Evolutionary conservation across 257 asterid species (phyloP).

Genomic region (Solanum boliviense): DNA sequence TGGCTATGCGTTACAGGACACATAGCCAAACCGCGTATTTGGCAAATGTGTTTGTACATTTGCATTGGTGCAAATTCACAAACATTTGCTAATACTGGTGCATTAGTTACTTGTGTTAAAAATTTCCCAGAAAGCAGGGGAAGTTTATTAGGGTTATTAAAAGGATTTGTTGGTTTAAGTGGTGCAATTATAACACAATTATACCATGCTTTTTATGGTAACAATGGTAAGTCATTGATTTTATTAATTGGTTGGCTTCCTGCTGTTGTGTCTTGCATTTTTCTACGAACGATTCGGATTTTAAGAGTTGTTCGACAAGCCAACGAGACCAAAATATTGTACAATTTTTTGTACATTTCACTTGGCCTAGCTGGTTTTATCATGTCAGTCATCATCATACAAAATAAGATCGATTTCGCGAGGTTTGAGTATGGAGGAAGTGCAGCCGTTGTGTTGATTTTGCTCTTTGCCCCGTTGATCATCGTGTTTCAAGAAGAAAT

Average conservation of each 20-base stretch:
- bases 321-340: constrained; percentile 35
- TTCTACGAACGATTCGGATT: constrained; percentile 29
- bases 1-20: constrained; percentile 43
- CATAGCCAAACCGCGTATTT: constrained; percentile 26
- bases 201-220: constrained; percentile 36
- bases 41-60: constrained; percentile 62
- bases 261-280: constrained; percentile 34
- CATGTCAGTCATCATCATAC: constrained; percentile 30
- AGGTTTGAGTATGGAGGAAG: constrained; percentile 16
- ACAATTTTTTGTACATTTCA: constrained; percentile 28
- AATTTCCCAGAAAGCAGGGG: constrained; percentile 64
- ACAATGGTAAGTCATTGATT: constrained; percentile 26
- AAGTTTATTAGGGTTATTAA: constrained; percentile 32
- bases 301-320: constrained; percentile 22
- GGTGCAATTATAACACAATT: constrained; percentile 62
- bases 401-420: constrained; percentile 18
- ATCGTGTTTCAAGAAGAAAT: constrained; percentile 29
- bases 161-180: constrained; percentile 59
- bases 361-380: constrained; percentile 40
- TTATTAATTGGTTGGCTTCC: constrained; percentile 56
- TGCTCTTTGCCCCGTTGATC: constrained; percentile 22
- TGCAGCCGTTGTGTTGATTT: constrained; percentile 22
- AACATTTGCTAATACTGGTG: constrained; percentile 51
- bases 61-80: constrained; percentile 60
- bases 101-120: constrained; percentile 52